Evolutionary conservation across 495 filamentous ascomycete species (phyloP).

Genomic region (Penicillium cataractarum): DNA sequence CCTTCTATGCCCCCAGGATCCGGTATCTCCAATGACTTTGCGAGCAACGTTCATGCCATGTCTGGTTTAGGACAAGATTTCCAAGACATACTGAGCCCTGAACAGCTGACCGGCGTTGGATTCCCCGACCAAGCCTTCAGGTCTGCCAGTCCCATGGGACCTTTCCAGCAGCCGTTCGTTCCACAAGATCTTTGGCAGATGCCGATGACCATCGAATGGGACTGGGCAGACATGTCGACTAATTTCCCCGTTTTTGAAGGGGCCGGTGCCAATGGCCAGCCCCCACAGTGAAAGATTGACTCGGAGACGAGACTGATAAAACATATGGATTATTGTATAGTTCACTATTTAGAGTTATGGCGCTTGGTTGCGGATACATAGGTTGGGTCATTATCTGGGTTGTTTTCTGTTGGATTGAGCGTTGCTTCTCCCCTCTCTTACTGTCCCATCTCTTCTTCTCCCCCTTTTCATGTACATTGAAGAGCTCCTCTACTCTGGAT

Average conservation of each 20-base stretch:
- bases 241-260: constrained; percentile 53
- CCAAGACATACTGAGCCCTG: constrained; percentile 45
- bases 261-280: constrained; percentile 24
- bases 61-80: constrained; percentile 44
- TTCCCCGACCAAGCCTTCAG: constrained; percentile 51
- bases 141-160: constrained; percentile 45
- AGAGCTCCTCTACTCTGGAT: not conserved
- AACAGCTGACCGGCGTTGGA: constrained; percentile 38
- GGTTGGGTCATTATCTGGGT: constrained; percentile 1
- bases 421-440: constrained; percentile 7
- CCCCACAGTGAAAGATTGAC: constrained; percentile 28
- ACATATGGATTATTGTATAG: not conserved
- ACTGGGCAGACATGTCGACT: constrained; percentile 84
- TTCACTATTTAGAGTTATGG: constrained; percentile 8
- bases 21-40: constrained; percentile 28
- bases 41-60: constrained; percentile 37
- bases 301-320: constrained; percentile 10
- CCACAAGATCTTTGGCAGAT: constrained; percentile 97
- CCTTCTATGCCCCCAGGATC: constrained; percentile 40
- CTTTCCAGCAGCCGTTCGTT: constrained; percentile 88
- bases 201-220: constrained; percentile 97
- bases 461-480: constrained; percentile 6
- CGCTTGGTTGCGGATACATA: constrained; percentile 7
- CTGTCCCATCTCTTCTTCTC: not conserved
- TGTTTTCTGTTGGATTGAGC: constrained; percentile 1